Base-by-base conservation (phyloP, 768 basidiomycete species). In the Pleurotus tuber-regium region DNA sequence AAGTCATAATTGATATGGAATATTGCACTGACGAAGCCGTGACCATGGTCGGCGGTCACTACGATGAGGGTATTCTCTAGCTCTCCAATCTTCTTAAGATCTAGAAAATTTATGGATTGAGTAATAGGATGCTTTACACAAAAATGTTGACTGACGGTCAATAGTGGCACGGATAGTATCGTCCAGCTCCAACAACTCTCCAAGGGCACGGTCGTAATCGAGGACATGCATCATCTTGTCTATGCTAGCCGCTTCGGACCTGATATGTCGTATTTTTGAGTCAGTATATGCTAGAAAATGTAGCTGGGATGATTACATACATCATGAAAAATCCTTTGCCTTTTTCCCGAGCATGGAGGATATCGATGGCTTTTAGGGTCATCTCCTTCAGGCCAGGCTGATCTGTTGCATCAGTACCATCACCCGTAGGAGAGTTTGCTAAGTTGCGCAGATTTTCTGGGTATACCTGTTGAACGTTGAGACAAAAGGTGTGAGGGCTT, bases 181-280 rank as follows among this genome's bases (percentile, higher is more conserved):
- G 44, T 76, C 74, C 25, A 76, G 64, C 54, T 76, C 73, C 24
- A 76, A 60, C 5, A 76, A 64, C 33, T 76, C 74, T 30, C 74
- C 74, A 18, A 76, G 67, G 11, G 73, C 74, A 53, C 74, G 72
- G 43, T 74, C 73, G 53, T 76, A 76, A 43, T 76, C 74, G 36
- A 76, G 66, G 25, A 66, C 71, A 42, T 76, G 74, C 74, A 76
- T 76, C 73, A 74, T 74, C 72, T 75, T 76, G 51, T 76, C 74
- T 35, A 74, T 76, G 43, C 68, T 72, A 10, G 74, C 73, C 56
- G 72, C 74, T 57, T 76, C 74, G 16, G 72, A 70, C 65, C 66
- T 66, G 36, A 28, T 36, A 38, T n/a, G n/a, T n/a, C n/a, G n/a
- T n/a, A n/a, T n/a, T 50, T 21, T 14, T 23, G 9, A 28, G 41